A percentile compares a stretch with the other conserved stretches of the same genome.
phyloP scores from a whole-genome alignment of 2,329 filamentous ascomycete species.

The Hypoxylon rubiginosum region DNA sequence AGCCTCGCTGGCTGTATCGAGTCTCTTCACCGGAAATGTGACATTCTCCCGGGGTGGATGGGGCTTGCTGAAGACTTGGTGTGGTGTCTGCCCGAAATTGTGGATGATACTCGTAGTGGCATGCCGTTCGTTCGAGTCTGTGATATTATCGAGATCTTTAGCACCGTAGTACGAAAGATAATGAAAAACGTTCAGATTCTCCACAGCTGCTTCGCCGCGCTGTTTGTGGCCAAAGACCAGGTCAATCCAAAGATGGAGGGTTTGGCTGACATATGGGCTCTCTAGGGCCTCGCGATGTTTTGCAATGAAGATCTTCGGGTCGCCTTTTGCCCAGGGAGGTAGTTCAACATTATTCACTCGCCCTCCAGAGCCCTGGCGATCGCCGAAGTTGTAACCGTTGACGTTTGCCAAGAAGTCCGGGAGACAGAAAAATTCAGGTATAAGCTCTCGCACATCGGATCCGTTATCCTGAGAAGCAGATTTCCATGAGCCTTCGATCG shows the following conservation, averaged over 20 bases:
- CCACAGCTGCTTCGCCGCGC: slow-evolving; percentile 89
- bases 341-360: slow-evolving; percentile 87
- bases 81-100: slow-evolving; percentile 97
- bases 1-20: slow-evolving; percentile 83
- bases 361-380: slow-evolving; percentile 82
- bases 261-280: slow-evolving; percentile 89
- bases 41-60: slow-evolving; percentile 83
- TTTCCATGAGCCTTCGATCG: slow-evolving; percentile 89
- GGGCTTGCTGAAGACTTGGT: slow-evolving; percentile 88
- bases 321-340: slow-evolving; percentile 97
- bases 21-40: slow-evolving; percentile 72
- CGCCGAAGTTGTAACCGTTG: slow-evolving; percentile 94
- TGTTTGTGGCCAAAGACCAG: slow-evolving; percentile 95
- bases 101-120: slow-evolving; percentile 97
- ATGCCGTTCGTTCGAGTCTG: slow-evolving; percentile 86
- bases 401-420: slow-evolving; percentile 95
- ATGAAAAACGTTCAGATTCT: slow-evolving; percentile 95
- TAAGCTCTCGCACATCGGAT: slow-evolving; percentile 93
- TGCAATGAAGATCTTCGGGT: slow-evolving; percentile 93
- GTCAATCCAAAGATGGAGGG: slow-evolving; percentile 96
- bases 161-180: slow-evolving; percentile 95
- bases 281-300: slow-evolving; percentile 97
- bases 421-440: slow-evolving; percentile 96
- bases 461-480: slow-evolving; percentile 92
- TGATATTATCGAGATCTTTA: slow-evolving; percentile 90